Evolutionary conservation across 2,329 filamentous ascomycete genomes (phyloP).

Genomic region (Lecanicillium sp.): DNA sequence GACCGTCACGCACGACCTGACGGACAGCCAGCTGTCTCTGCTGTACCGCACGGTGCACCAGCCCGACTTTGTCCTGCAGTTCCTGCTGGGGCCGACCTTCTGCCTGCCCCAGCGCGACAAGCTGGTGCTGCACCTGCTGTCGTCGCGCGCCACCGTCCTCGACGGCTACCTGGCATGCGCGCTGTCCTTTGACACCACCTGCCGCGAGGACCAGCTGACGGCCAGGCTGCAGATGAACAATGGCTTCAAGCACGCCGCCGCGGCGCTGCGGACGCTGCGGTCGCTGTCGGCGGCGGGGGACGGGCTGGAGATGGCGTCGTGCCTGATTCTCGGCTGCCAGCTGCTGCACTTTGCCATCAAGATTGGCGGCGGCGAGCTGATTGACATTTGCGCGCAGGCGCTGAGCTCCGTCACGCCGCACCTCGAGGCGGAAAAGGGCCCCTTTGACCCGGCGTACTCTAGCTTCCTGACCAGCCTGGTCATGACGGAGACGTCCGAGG

Average conservation of each 20-base stretch:
- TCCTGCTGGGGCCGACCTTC: slow-evolving; percentile 16
- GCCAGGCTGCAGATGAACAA: no score
- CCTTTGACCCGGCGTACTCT: not conserved
- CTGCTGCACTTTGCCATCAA: slow-evolving; percentile 14
- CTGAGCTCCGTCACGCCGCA: slow-evolving; percentile 14
- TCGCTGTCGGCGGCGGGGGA: slow-evolving; percentile 9
- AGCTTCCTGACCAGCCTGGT: slow-evolving; percentile 15
- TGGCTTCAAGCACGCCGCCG: slow-evolving; percentile 12
- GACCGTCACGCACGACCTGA: no score
- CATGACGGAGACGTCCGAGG: slow-evolving; percentile 15
- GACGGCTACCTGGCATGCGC: slow-evolving; percentile 14
- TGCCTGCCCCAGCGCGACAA: slow-evolving; percentile 10
- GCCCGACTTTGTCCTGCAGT: slow-evolving; percentile 10
- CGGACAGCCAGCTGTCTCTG: not conserved
- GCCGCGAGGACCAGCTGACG: no score
- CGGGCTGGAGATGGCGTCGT: slow-evolving; percentile 10
- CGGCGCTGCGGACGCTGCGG: slow-evolving; percentile 12
- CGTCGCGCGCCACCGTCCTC: slow-evolving; percentile 6
- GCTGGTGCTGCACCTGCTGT: slow-evolving; percentile 11
- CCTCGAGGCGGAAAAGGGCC: not conserved
- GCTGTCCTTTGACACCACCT: slow-evolving; percentile 6
- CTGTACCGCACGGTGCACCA: slow-evolving; percentile 10
- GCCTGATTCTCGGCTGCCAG: slow-evolving; percentile 12
- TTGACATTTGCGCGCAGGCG: slow-evolving; percentile 12
- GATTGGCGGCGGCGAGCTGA: slow-evolving; percentile 8